phyloP scores from a whole-genome alignment of 495 filamentous ascomycete genomes.

The Amorphotheca resinae region DNA sequence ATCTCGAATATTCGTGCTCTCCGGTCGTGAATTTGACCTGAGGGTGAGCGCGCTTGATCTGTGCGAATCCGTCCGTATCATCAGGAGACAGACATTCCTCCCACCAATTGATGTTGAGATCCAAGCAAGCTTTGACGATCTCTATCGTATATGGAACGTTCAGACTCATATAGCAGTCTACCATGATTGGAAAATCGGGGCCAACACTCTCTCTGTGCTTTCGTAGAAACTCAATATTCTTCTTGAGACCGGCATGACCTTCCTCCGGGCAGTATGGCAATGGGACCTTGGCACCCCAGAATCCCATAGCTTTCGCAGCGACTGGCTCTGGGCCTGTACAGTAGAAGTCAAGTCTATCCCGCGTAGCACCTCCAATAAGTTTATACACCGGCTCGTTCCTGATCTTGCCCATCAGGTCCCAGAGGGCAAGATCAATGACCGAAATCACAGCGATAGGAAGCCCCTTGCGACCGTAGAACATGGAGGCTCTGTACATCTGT shows the following conservation, averaged over 20 bases:
- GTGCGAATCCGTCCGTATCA: constrained; percentile 78
- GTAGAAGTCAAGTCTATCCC: constrained; percentile 75
- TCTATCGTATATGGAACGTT: constrained; percentile 88
- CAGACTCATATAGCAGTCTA: constrained; percentile 94
- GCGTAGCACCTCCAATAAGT: constrained; percentile 77
- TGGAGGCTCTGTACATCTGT: constrained; percentile 88
- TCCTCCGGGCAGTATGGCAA: constrained; percentile 82
- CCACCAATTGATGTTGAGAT: constrained; percentile 91
- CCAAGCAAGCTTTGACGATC: constrained; percentile 64
- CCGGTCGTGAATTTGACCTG: constrained; percentile 90
- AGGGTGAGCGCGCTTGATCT: constrained; percentile 80
- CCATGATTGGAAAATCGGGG: constrained; percentile 82
- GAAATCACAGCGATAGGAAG: constrained; percentile 83
- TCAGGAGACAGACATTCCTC: constrained; percentile 85
- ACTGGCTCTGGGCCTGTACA: constrained; percentile 80
- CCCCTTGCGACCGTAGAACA: constrained; percentile 93
- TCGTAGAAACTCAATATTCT: constrained; percentile 79
- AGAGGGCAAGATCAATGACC: constrained; percentile 82
- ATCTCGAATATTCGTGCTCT: constrained; percentile 87
- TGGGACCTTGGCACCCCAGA: constrained; percentile 80
- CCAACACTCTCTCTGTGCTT: constrained; percentile 76
- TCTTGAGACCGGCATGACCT: constrained; percentile 63
- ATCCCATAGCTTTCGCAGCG: constrained; percentile 68
- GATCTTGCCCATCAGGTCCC: constrained; percentile 84
- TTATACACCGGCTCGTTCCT: constrained; percentile 89